phyloP scores from a whole-genome alignment of 352 stramenopile species.

The Thalassiosira exigua region DNA sequence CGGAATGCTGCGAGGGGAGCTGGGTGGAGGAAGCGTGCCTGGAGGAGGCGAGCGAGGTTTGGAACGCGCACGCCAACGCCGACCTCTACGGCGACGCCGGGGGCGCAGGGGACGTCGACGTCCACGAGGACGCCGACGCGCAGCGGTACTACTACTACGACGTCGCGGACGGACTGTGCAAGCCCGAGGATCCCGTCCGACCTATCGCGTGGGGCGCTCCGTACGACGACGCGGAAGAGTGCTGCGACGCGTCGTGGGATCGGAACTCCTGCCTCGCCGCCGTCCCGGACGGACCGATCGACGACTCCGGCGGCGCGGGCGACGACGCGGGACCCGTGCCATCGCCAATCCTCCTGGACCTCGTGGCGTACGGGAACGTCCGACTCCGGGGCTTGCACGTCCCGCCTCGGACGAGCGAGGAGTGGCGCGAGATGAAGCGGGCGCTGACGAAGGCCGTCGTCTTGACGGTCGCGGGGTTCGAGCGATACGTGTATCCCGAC shows the following conservation, averaged over 20 bases:
- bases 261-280: not conserved
- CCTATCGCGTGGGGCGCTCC: not conserved
- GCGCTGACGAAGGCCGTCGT: slow-evolving; percentile 16
- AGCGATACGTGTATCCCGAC: not conserved
- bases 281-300: not conserved
- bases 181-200: not conserved
- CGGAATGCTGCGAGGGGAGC: not conserved
- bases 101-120: not conserved
- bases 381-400: not conserved
- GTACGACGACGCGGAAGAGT: slow-evolving; percentile 9
- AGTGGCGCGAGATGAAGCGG: slow-evolving; percentile 13
- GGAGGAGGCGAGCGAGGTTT: not conserved
- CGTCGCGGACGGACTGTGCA: slow-evolving; percentile 8
- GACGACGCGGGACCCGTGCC: not conserved
- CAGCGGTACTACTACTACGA: slow-evolving; percentile 17
- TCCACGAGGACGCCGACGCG: not conserved
- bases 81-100: not conserved
- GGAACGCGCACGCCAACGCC: no score
- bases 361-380: not conserved
- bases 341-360: not conserved
- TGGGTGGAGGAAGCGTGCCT: not conserved
- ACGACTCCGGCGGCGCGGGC: not conserved
- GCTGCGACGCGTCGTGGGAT: slow-evolving; percentile 19
- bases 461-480: not conserved
- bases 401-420: not conserved